Evolutionary conservation across 805 yeast genomes (phyloP).

Genomic region (Sungouiella thailandica): DNA sequence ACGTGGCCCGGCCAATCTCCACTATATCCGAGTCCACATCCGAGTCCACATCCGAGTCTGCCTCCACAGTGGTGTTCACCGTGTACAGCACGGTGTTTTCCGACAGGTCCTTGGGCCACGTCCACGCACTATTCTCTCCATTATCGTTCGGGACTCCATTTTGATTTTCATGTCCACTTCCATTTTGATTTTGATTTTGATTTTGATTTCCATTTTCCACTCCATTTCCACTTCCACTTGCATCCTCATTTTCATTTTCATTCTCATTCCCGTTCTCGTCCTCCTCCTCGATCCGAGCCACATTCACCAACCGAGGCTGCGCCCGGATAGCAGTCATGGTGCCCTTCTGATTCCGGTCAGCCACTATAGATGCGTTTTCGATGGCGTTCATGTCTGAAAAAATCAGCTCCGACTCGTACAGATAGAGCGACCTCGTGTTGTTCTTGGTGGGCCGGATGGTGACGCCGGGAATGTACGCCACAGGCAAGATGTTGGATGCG

Average conservation of each 20-base stretch:
- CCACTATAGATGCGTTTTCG: conserved; percentile 44
- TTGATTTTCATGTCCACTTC: conserved; percentile 19
- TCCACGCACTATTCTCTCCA: too few species aligned
- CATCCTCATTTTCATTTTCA: conserved; percentile 16
- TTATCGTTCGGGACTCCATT: conserved; percentile 7
- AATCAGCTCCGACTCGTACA: conserved; percentile 36
- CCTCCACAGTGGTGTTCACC: not conserved
- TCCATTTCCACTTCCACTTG: not conserved
- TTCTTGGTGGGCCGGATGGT: conserved; percentile 52
- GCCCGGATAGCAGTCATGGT: conserved; percentile 76
- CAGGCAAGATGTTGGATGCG: conserved; percentile 84
- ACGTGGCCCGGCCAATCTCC: conserved; percentile 38
- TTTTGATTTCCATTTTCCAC: conserved; percentile 52
- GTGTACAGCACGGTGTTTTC: not conserved
- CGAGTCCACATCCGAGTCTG: conserved; percentile 18
- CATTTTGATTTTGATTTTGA: conserved; percentile 39
- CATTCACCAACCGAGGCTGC: conserved; percentile 63
- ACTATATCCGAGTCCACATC: conserved; percentile 46
- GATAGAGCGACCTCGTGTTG: conserved; percentile 40
- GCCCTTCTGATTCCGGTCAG: conserved; percentile 31
- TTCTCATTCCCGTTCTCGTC: conserved; percentile 28
- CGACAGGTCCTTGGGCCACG: conserved; percentile 1
- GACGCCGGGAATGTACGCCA: conserved; percentile 93
- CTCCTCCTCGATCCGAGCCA: conserved; percentile 43
- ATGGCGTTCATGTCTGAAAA: conserved; percentile 41